These are phyloP conservation scores for Laetiporus sulphureus DNA, from an alignment of 1,284 basidiomycete species.

Conservation along the genomic window DNA sequence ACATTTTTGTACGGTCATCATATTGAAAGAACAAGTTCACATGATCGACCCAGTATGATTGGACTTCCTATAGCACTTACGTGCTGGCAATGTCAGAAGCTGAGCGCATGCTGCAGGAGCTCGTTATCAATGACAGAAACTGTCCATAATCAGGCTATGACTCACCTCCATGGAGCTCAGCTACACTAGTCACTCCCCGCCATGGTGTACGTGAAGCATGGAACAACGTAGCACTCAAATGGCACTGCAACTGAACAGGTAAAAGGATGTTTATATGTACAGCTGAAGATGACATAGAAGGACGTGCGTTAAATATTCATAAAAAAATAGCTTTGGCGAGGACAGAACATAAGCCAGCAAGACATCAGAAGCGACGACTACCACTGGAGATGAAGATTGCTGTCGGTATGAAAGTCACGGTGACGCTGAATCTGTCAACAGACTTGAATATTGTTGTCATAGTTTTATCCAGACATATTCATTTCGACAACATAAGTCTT, in stretches of 20 bases:
- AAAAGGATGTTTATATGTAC: neutral
- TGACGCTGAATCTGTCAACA: constrained; percentile 33
- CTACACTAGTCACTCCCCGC: constrained; percentile 2
- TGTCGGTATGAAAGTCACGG: constrained; percentile 37
- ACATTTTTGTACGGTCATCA: constrained; percentile 30
- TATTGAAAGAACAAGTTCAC: constrained; percentile 29
- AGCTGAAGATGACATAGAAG: constrained; percentile 1
- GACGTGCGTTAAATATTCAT: neutral
- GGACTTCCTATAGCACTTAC: constrained; percentile 21
- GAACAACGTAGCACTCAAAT: neutral
- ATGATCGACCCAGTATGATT: constrained; percentile 28
- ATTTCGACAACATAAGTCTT: no score
- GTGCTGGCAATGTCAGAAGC: neutral
- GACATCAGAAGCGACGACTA: neutral
- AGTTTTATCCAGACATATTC: no score
- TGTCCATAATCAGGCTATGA: neutral
- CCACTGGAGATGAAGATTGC: constrained; percentile 24
- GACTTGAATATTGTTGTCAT: constrained; percentile 35
- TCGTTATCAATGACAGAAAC: neutral
- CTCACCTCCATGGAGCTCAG: neutral
- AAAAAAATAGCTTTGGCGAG: neutral
- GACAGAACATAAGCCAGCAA: neutral
- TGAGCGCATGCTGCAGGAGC: neutral
- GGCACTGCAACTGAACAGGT: neutral
- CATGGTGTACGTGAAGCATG: constrained; percentile 3